phyloP scores from a whole-genome alignment of 2,329 filamentous ascomycete species.

The Microcyclospora pomicola region DNA sequence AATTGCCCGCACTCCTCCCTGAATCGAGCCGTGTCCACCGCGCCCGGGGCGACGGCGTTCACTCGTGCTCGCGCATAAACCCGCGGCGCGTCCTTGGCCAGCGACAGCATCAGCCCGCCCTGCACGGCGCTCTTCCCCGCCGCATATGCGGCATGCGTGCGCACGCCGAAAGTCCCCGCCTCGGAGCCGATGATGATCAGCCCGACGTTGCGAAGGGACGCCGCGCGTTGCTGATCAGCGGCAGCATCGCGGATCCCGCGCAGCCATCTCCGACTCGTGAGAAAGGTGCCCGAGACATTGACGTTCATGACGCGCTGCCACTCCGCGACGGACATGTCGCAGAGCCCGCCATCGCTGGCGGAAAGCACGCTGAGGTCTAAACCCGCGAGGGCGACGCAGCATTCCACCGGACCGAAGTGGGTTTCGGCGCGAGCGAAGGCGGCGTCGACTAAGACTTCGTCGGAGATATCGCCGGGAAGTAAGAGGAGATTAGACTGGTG shows the following conservation, averaged over 20 bases:
- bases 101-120: conserved; percentile 27
- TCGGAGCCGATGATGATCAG: conserved; percentile 34
- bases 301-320: conserved; percentile 29
- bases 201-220: conserved; percentile 22
- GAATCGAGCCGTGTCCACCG: conserved; percentile 33
- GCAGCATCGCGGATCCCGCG: conserved; percentile 21
- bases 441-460: conserved; percentile 14
- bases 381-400: conserved; percentile 31
- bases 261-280: conserved; percentile 32
- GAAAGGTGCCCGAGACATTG: conserved; percentile 32
- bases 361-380: conserved; percentile 31
- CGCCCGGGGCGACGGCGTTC: conserved; percentile 35
- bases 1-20: conserved; percentile 27
- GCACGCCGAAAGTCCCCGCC: conserved; percentile 31
- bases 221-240: conserved; percentile 4
- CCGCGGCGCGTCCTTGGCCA: conserved; percentile 28
- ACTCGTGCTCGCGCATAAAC: conserved; percentile 27
- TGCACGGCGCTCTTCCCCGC: conserved; percentile 34
- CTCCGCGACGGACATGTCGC: conserved; percentile 27
- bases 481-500: conserved; percentile 11
- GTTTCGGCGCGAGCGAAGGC: conserved; percentile 23
- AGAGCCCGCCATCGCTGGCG: conserved; percentile 24
- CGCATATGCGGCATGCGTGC: conserved; percentile 32
- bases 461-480: conserved; percentile 17
- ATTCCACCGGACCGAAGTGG: conserved; percentile 25